These are phyloP conservation scores for Pichia sp. DNA, from an alignment of 1,139 yeast genomes.

Conservation along the genomic window DNA sequence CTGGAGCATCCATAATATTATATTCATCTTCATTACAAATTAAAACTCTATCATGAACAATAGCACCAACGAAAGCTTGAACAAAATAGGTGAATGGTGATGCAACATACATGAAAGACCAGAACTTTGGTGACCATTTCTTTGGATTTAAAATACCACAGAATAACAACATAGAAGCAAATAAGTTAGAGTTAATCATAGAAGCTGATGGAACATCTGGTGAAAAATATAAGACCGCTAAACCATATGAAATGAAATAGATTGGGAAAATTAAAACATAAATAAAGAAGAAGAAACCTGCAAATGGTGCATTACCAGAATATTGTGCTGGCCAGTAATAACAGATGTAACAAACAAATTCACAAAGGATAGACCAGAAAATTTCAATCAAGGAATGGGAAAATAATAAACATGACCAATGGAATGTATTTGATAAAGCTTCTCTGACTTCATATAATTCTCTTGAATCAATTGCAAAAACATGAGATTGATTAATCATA, in stretches of 20 bases:
- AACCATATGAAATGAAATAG: conserved; percentile 49
- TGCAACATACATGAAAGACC: conserved; percentile 64
- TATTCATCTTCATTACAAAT: conserved; percentile 47
- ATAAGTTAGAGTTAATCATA: conserved; percentile 40
- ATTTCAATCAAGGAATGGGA: conserved; percentile 48
- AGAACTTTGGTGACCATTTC: conserved; percentile 57
- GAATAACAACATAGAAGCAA: conserved; percentile 49
- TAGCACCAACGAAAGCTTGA: conserved; percentile 46
- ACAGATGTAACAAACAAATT: conserved; percentile 46
- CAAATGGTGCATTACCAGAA: conserved; percentile 36
- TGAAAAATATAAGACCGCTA: conserved; percentile 47
- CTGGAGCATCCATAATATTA: conserved; percentile 48
- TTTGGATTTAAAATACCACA: conserved; percentile 62
- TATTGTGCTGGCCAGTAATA: conserved; percentile 55
- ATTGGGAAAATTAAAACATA: conserved; percentile 50
- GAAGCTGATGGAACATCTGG: conserved; percentile 62
- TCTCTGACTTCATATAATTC: conserved; percentile 59
- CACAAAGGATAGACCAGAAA: conserved; percentile 48
- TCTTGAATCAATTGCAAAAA: conserved; percentile 47
- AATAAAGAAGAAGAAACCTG: conserved; percentile 52
- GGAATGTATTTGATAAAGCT: conserved; percentile 57
- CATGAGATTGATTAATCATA: conserved; percentile 51
- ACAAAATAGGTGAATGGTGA: conserved; percentile 67
- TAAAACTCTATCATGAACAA: conserved; percentile 52
- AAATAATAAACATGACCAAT: conserved; percentile 51